Percentiles rank a stretch among this genome's conserved stretches.
Evolutionary conservation across 371 early-diverging fungal species (phyloP).

Genomic region (Polyrhizophydium stewartii): DNA sequence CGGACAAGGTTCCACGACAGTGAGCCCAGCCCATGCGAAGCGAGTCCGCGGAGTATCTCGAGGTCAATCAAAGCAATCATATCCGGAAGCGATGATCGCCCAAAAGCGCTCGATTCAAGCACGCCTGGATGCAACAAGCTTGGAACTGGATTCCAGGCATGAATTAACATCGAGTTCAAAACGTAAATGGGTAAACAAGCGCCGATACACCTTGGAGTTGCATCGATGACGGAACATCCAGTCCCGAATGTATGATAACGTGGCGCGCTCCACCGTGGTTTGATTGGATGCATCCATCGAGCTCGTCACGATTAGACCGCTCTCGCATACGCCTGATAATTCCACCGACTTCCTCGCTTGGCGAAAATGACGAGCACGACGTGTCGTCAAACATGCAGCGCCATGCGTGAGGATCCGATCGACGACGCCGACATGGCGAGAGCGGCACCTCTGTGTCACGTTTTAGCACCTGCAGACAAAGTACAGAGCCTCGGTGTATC

Average conservation of each 20-base stretch:
- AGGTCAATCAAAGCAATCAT: neutral
- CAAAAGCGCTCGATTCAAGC: neutral
- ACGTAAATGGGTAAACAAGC: neutral
- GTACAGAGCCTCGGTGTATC: neutral
- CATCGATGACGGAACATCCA: neutral
- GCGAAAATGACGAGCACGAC: too few relatives aligned
- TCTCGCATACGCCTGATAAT: neutral
- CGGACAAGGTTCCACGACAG: neutral
- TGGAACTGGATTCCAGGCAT: neutral
- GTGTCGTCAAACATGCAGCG: neutral
- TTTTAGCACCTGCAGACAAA: neutral
- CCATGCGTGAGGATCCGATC: neutral
- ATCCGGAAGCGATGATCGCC: neutral
- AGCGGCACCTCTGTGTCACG: neutral
- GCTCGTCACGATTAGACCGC: neutral
- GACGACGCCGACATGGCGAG: neutral
- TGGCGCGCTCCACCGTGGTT: neutral
- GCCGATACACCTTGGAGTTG: too few relatives aligned
- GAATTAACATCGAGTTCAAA: neutral
- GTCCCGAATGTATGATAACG: neutral
- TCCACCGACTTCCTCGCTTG: too few relatives aligned
- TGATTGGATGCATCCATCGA: neutral
- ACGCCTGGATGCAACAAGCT: neutral
- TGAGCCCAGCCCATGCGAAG: neutral
- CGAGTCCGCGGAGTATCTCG: neutral